phyloP scores from a whole-genome alignment of 768 basidiomycete species.

The Chiua virens region DNA sequence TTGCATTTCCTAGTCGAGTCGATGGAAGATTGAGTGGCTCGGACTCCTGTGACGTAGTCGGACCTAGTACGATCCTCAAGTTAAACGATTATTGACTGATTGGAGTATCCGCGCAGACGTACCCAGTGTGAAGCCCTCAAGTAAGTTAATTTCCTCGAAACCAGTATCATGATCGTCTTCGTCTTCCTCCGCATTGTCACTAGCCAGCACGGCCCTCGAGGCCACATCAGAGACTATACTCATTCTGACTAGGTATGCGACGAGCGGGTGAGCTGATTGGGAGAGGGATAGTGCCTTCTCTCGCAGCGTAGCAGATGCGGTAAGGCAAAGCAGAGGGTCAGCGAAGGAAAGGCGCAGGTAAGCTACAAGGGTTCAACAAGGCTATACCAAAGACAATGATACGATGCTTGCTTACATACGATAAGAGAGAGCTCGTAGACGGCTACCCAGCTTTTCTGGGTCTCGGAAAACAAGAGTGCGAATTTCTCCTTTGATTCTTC shows the following conservation, averaged over 20 bases:
- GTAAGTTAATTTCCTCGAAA: conserved; percentile 66
- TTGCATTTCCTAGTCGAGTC: conserved; percentile 65
- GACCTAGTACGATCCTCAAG: conserved; percentile 35
- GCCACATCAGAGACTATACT: conserved; percentile 18
- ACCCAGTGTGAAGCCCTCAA: conserved; percentile 68
- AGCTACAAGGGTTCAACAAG: conserved; percentile 43
- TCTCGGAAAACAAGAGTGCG: conserved; percentile 62
- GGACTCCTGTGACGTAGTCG: conserved; percentile 40
- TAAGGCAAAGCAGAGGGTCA: conserved; percentile 82
- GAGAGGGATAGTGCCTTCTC: conserved; percentile 64
- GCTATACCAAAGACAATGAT: background rate
- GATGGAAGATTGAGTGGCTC: conserved; percentile 57
- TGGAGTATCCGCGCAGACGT: conserved; percentile 26
- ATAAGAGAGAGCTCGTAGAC: conserved; percentile 76
- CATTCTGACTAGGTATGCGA: conserved; percentile 20
- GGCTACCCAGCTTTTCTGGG: conserved; percentile 69
- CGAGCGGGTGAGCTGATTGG: conserved; percentile 36
- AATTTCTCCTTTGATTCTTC: conserved; percentile 57
- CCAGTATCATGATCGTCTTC: conserved; percentile 44
- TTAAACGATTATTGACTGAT: background rate
- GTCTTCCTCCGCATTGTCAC: conserved; percentile 25
- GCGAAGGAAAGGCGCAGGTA: conserved; percentile 67
- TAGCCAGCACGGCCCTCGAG: background rate
- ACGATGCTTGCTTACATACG: conserved; percentile 59
- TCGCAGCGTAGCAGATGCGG: conserved; percentile 83